Percentiles rank a stretch among this genome's conserved stretches.
Evolutionary conservation across 192 early-diverging fungal genomes (phyloP).

Genomic region (Coemansia sp.): DNA sequence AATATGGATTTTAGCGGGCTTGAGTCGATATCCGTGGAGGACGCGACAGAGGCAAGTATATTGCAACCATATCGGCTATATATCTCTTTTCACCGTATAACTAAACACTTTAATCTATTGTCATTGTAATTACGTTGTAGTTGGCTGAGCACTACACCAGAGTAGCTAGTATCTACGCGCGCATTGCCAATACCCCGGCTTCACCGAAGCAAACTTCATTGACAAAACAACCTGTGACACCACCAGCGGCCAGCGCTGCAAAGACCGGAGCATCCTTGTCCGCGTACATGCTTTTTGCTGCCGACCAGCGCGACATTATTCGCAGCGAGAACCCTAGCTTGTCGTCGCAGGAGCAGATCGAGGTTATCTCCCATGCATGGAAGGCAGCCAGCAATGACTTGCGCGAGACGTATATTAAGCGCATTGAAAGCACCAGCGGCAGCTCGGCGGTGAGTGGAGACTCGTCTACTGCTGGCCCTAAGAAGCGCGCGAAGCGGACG

Average conservation of each 20-base stretch:
- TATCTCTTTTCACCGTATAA: neutral
- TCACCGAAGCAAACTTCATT: neutral
- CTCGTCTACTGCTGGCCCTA: neutral
- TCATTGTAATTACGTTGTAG: neutral
- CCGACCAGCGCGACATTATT: slow-evolving; percentile 6
- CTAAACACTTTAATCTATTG: neutral
- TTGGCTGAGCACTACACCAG: neutral
- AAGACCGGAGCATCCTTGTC: neutral
- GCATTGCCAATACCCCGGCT: neutral
- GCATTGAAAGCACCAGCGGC: neutral
- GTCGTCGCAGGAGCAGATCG: slow-evolving; percentile 6
- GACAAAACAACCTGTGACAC: neutral
- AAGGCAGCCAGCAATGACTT: slow-evolving; percentile 1
- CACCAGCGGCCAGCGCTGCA: neutral
- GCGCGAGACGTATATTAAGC: neutral
- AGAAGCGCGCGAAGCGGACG: neutral
- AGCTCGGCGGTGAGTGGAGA: neutral
- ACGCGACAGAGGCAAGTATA: neutral
- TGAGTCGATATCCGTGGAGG: slow-evolving; percentile 11
- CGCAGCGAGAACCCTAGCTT: neutral
- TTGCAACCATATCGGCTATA: neutral
- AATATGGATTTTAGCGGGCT: neutral
- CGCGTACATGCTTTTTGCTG: slow-evolving; percentile 4
- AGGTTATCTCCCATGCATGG: neutral
- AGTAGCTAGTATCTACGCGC: neutral